phyloP scores from a whole-genome alignment of 371 early-diverging fungal species.

The Mucor indicus region DNA sequence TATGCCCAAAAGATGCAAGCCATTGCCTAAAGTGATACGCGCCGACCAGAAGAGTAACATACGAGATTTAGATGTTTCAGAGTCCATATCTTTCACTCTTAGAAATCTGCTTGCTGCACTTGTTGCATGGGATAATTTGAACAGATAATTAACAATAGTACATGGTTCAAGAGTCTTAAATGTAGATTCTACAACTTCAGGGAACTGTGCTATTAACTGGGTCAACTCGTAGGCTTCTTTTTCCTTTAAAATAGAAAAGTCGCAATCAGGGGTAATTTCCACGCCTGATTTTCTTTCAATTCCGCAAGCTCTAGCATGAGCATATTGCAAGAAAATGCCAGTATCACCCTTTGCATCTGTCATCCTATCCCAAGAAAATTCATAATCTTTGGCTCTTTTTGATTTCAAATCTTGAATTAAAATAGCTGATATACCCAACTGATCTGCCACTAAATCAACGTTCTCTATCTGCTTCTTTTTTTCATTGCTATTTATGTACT shows the following conservation, averaged over 20 bases:
- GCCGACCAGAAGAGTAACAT: conserved; percentile 76
- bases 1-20: conserved; percentile 70
- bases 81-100: conserved; percentile 68
- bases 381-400: conserved; percentile 91
- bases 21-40: conserved; percentile 75
- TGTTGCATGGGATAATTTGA: conserved; percentile 78
- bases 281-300: conserved; percentile 35
- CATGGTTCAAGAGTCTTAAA: conserved; percentile 80
- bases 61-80: conserved; percentile 74
- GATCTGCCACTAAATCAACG: conserved; percentile 60
- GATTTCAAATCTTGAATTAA: conserved; percentile 94
- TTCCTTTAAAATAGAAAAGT: conserved; percentile 60
- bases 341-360: conserved; percentile 94
- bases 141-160: conserved; percentile 85
- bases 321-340: conserved; percentile 97
- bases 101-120: conserved; percentile 71
- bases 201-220: conserved; percentile 79
- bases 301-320: conserved; percentile 88
- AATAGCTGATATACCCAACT: conserved; percentile 80
- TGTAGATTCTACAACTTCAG: conserved; percentile 67
- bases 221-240: conserved; percentile 69
- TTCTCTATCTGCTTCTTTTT: conserved; percentile 70
- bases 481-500: conserved; percentile 69
- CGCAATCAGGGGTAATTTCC: conserved; percentile 18
- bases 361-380: conserved; percentile 94